phyloP scores from a whole-genome alignment of 371 early-diverging fungal species.

The Mortierella sp. region DNA sequence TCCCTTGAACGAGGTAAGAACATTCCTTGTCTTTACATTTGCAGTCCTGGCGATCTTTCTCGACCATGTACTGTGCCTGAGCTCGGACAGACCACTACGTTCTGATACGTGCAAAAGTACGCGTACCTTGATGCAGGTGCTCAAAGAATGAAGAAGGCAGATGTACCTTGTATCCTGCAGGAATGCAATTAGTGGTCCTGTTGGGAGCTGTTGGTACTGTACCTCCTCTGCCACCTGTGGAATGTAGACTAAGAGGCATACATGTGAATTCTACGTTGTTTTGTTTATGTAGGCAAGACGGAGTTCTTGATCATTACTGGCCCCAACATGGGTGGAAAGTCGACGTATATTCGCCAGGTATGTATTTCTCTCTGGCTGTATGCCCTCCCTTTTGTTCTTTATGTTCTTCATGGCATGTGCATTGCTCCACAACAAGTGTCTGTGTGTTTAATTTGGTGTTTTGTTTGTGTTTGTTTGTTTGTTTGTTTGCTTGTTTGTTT shows the following conservation, averaged over 20 bases:
- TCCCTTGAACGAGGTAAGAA: constrained; percentile 73
- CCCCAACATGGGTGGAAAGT: constrained; percentile 98
- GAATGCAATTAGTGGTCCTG: neutral
- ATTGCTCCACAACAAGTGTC: constrained; percentile 3
- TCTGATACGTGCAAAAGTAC: neutral
- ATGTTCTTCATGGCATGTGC: neutral
- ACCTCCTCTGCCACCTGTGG: neutral
- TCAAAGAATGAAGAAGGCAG: neutral
- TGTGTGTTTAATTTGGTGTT: constrained; percentile 33
- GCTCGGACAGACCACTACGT: constrained; percentile 5
- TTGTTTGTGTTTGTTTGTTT: neutral
- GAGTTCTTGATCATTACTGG: constrained; percentile 92
- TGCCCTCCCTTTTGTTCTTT: neutral
- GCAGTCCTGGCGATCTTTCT: neutral
- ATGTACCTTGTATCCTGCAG: constrained; percentile 10
- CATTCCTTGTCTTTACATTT: neutral
- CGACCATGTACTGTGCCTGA: neutral
- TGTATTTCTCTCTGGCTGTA: neutral
- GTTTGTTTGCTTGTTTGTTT: constrained; percentile 8
- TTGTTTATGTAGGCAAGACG: constrained; percentile 58
- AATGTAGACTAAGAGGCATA: neutral
- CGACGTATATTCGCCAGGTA: constrained; percentile 96
- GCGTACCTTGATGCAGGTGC: neutral
- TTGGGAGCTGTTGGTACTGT: constrained; percentile 4
- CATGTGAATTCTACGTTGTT: constrained; percentile 17